Conservation (phyloP, 768 basidiomycete genomes). For the Boletus pseudopeckii region DNA sequence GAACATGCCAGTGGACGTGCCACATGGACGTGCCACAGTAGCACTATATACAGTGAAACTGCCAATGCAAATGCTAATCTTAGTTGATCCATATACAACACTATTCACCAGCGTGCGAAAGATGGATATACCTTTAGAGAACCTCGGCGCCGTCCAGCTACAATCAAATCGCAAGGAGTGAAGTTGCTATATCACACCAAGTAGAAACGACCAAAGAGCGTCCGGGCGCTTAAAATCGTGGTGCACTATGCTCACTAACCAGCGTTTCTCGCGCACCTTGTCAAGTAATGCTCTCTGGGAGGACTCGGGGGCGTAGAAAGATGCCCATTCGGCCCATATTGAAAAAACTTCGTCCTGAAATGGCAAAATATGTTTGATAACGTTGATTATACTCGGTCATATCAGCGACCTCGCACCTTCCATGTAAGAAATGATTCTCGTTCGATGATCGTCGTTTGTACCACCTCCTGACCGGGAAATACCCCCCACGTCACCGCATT, state of each 20-base stretch:
- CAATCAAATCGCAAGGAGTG: neutral
- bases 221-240: slow-evolving; percentile 83
- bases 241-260: slow-evolving; percentile 91
- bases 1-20: neutral
- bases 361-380: slow-evolving; percentile 1
- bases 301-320: slow-evolving; percentile 76
- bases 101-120: too few relatives aligned
- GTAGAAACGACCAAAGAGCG: slow-evolving; percentile 84
- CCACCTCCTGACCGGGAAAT: slow-evolving; percentile 94
- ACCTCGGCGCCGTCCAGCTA: neutral
- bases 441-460: slow-evolving; percentile 96
- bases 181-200: slow-evolving; percentile 22
- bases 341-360: slow-evolving; percentile 90
- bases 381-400: neutral
- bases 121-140: too few relatives aligned
- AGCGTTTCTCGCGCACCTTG: slow-evolving; percentile 63
- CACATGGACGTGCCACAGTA: too few relatives aligned
- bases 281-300: slow-evolving; percentile 73
- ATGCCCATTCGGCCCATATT: slow-evolving; percentile 94
- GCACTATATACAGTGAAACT: too few relatives aligned
- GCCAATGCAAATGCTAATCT: too few relatives aligned
- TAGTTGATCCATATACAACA: too few relatives aligned
- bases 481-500: slow-evolving; percentile 99
- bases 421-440: slow-evolving; percentile 91
- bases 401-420: slow-evolving; percentile 62